Percentiles rank a stretch among this genome's conserved stretches.
Evolutionary conservation across 2,329 filamentous ascomycete species (phyloP).

Genomic region (Colletotrichum sp.): DNA sequence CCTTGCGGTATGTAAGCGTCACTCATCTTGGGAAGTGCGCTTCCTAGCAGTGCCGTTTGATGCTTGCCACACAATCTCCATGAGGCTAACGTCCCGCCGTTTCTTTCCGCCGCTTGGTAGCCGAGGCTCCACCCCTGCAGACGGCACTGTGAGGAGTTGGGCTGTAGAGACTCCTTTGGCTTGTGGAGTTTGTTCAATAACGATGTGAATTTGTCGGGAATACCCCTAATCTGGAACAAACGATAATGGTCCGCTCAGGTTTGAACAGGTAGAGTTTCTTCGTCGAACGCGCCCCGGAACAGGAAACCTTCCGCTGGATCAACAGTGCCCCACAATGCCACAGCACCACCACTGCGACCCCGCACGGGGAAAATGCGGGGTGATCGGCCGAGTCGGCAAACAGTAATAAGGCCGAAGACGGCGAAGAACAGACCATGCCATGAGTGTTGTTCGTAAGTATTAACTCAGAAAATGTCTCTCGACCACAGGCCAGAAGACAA

Average conservation of each 20-base stretch:
- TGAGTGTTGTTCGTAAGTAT: neutral
- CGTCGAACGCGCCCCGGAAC: neutral
- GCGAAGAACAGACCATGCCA: neutral
- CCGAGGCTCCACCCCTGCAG: neutral
- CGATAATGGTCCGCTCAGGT: neutral
- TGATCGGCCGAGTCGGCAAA: neutral
- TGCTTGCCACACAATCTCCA: constrained; percentile 19
- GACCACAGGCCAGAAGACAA: neutral
- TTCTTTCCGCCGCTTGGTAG: neutral
- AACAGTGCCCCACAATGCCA: neutral
- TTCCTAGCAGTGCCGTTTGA: neutral
- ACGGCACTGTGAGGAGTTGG: neutral
- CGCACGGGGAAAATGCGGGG: neutral
- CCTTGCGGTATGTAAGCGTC: too few relatives aligned
- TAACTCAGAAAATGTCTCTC: too few relatives aligned
- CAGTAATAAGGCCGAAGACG: neutral
- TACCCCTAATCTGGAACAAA: neutral
- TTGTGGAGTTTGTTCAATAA: neutral
- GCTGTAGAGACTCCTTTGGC: neutral
- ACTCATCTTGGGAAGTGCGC: constrained; percentile 17
- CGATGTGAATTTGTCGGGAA: neutral
- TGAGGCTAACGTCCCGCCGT: neutral
- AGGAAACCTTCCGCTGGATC: neutral
- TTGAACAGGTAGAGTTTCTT: neutral
- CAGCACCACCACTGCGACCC: neutral